phyloP scores from a whole-genome alignment of 2,329 filamentous ascomycete genomes.

The Xylariaceae sp. region DNA sequence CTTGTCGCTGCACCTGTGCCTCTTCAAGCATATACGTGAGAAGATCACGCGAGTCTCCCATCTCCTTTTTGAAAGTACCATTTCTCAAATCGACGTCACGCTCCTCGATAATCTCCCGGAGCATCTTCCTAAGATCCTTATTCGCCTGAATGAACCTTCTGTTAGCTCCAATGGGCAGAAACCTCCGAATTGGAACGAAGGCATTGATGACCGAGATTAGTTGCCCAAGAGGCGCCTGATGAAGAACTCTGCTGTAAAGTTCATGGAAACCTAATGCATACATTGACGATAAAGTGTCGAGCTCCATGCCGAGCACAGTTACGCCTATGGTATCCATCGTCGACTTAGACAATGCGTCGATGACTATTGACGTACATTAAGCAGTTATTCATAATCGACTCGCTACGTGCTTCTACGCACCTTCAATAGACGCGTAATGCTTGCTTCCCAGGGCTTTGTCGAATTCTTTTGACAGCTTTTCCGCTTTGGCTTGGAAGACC shows the following conservation, averaged over 20 bases:
- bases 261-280: conserved; percentile 36
- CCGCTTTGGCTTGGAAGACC: conserved; percentile 44
- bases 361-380: conserved; percentile 33
- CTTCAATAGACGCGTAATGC: conserved; percentile 35
- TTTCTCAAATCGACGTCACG: conserved; percentile 38
- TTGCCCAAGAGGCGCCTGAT: conserved; percentile 35
- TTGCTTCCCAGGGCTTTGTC: conserved; percentile 35
- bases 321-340: conserved; percentile 45
- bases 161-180: conserved; percentile 49
- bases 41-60: conserved; percentile 33
- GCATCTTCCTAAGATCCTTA: conserved; percentile 41
- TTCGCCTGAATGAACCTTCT: conserved; percentile 44
- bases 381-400: too few relatives aligned
- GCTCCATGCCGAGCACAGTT: conserved; percentile 43
- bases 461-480: conserved; percentile 38
- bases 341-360: conserved; percentile 39
- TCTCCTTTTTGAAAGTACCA: conserved; percentile 29
- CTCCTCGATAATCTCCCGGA: conserved; percentile 41
- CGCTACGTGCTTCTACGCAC: too few relatives aligned
- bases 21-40: conserved; percentile 43
- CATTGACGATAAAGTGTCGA: conserved; percentile 36
- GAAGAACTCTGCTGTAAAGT: conserved; percentile 42
- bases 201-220: conserved; percentile 43
- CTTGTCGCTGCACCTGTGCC: conserved; percentile 26
- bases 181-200: conserved; percentile 40